These are phyloP conservation scores for Ascochyta viciae-villosae DNA, from an alignment of 2,329 filamentous ascomycete species.

Conservation along the genomic window DNA sequence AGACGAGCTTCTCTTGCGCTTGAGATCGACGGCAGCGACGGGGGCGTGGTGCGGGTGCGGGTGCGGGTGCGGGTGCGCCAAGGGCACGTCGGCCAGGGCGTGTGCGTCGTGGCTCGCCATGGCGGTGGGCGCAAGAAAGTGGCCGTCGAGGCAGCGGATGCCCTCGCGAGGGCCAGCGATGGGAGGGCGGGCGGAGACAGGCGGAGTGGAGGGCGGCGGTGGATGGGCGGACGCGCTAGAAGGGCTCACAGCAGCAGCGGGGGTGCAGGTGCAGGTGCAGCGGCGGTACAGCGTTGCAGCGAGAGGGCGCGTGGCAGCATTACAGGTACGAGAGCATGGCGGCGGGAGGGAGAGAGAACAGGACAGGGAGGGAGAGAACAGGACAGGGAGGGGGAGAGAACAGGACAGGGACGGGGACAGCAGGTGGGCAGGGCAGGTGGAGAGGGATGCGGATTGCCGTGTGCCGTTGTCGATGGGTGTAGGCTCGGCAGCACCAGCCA, in stretches of 20 bases:
- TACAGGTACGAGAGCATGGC: constrained; percentile 17
- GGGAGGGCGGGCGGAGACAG: constrained; percentile 14
- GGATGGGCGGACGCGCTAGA: constrained; percentile 30
- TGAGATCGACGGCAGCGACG: constrained; percentile 43
- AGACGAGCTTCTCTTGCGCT: constrained; percentile 57
- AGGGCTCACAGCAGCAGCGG: constrained; percentile 4
- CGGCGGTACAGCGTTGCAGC: constrained; percentile 14
- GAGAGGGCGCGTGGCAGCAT: constrained; percentile 6
- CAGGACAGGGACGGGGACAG: constrained; percentile 1
- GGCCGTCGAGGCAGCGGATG: constrained; percentile 25
- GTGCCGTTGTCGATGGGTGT: not conserved
- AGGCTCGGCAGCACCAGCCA: constrained; percentile 13
- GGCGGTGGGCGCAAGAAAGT: constrained; percentile 25
- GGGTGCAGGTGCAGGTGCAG: constrained; percentile 4
- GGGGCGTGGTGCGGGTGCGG: constrained; percentile 31
- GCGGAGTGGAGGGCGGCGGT: constrained; percentile 21
- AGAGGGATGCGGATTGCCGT: constrained; percentile 1
- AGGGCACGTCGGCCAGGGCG: constrained; percentile 27
- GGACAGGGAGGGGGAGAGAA: not conserved
- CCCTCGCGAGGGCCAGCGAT: not conserved
- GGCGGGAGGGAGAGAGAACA: constrained; percentile 6
- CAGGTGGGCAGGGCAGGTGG: not conserved
- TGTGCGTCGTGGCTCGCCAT: constrained; percentile 35
- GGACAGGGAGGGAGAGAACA: too few species aligned
- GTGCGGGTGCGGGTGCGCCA: constrained; percentile 24